Percentiles rank a stretch among this genome's conserved stretches.
Evolutionary conservation across 345 rosid genomes (phyloP).

Genomic region (Aquilaria malaccensis): DNA sequence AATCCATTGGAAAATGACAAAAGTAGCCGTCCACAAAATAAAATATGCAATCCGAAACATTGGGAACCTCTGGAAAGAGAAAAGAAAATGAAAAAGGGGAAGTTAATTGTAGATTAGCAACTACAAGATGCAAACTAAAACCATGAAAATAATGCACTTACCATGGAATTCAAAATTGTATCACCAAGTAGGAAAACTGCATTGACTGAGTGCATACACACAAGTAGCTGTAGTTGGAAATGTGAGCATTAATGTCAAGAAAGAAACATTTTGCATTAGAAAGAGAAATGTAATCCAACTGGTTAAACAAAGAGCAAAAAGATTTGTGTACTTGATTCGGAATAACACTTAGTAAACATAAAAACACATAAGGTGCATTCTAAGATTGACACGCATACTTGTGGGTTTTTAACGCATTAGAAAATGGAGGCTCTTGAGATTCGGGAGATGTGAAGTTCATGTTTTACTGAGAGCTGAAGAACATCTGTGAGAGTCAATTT

Average conservation of each 20-base stretch:
- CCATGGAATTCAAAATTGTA: conserved; percentile 65
- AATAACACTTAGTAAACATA: too few relatives aligned
- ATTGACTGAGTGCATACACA: conserved; percentile 77
- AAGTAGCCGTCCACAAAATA: conserved; percentile 55
- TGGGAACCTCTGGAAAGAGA: conserved; percentile 63
- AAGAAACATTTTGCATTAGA: background rate
- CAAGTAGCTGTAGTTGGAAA: conserved; percentile 51
- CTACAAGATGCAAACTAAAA: background rate
- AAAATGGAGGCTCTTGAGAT: too few relatives aligned
- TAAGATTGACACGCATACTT: too few relatives aligned
- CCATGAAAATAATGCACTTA: conserved; percentile 18
- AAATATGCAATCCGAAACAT: conserved; percentile 75
- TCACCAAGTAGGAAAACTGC: conserved; percentile 79
- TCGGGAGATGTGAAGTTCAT: too few relatives aligned
- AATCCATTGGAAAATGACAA: conserved; percentile 87
- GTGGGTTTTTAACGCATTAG: too few relatives aligned
- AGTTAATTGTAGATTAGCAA: background rate
- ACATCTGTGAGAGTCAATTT: too few relatives aligned
- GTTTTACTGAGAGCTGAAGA: too few relatives aligned
- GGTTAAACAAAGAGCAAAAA: too few relatives aligned
- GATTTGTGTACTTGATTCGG: too few relatives aligned
- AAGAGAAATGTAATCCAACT: conserved; percentile 5
- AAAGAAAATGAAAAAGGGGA: background rate
- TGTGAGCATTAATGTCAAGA: conserved; percentile 6
- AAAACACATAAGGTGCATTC: too few relatives aligned